Conservation (phyloP, 768 basidiomycete genomes). For the Xerocomellus intermedius region DNA sequence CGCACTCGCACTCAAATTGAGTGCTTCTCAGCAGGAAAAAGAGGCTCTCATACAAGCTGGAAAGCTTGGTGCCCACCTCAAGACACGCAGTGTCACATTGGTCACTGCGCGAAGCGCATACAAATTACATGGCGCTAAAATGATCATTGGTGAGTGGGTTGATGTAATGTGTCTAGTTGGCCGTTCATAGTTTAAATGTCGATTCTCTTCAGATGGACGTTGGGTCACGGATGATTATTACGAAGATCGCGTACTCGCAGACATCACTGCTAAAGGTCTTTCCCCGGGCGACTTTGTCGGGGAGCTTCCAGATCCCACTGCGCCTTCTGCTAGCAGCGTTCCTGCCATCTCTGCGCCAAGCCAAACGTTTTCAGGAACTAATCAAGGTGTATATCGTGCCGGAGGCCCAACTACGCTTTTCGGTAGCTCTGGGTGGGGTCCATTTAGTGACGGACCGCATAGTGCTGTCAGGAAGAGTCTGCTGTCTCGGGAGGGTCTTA, state of each 20-base stretch:
- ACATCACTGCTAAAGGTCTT: slow-evolving; percentile 78
- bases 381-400: slow-evolving; percentile 77
- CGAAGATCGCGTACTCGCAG: slow-evolving; percentile 77
- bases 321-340: slow-evolving; percentile 42
- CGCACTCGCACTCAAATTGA: slow-evolving; percentile 84
- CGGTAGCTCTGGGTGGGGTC: slow-evolving; percentile 78
- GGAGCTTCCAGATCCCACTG: slow-evolving; percentile 75
- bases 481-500: slow-evolving; percentile 76
- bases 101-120: slow-evolving; percentile 90
- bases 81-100: slow-evolving; percentile 90
- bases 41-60: slow-evolving; percentile 88
- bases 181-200: not conserved
- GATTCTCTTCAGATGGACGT: slow-evolving; percentile 61
- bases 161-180: not conserved
- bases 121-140: slow-evolving; percentile 92
- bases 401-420: slow-evolving; percentile 94
- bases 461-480: slow-evolving; percentile 81
- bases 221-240: slow-evolving; percentile 97
- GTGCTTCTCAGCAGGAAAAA: slow-evolving; percentile 87
- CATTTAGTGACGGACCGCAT: slow-evolving; percentile 84
- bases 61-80: slow-evolving; percentile 84
- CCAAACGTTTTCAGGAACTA: slow-evolving; percentile 42
- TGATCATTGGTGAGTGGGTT: slow-evolving; percentile 66
- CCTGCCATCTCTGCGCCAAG: slow-evolving; percentile 34
- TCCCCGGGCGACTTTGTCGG: slow-evolving; percentile 82